These are phyloP conservation scores for Neurospora tetrasperma DNA, from an alignment of 495 filamentous ascomycete species.

Conservation along the genomic window DNA sequence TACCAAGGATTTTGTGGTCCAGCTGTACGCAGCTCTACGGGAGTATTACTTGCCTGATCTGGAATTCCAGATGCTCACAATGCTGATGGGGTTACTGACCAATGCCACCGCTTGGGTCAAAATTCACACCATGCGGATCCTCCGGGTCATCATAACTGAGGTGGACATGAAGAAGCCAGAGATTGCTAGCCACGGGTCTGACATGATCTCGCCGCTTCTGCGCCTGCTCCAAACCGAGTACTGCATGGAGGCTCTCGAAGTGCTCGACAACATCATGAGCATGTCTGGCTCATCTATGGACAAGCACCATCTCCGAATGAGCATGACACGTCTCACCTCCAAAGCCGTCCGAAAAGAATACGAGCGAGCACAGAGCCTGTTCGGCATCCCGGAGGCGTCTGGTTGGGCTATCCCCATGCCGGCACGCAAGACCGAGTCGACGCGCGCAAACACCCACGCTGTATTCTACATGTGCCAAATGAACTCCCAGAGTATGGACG, in stretches of 20 bases:
- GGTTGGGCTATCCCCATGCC: slow-evolving; percentile 96
- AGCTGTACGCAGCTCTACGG: slow-evolving; percentile 65
- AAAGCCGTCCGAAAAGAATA: slow-evolving; percentile 85
- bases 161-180: slow-evolving; percentile 90
- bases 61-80: slow-evolving; percentile 76
- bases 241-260: slow-evolving; percentile 80
- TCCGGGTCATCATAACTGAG: slow-evolving; percentile 75
- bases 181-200: slow-evolving; percentile 83
- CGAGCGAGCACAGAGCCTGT: slow-evolving; percentile 84
- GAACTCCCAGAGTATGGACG: slow-evolving; percentile 21
- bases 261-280: slow-evolving; percentile 88
- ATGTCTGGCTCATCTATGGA: slow-evolving; percentile 91
- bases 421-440: slow-evolving; percentile 72
- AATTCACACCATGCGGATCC: slow-evolving; percentile 78
- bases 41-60: slow-evolving; percentile 72
- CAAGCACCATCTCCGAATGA: slow-evolving; percentile 90
- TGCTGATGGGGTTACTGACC: slow-evolving; percentile 83
- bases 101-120: slow-evolving; percentile 86
- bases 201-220: slow-evolving; percentile 88
- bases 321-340: slow-evolving; percentile 76
- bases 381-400: slow-evolving; percentile 90
- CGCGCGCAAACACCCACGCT: slow-evolving; percentile 86
- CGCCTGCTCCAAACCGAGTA: slow-evolving; percentile 87
- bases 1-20: slow-evolving; percentile 65
- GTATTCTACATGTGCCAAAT: slow-evolving; percentile 81